Percentiles rank a stretch among this genome's conserved stretches.
Conservation (phyloP, 169 alveolate genomes). For the Eimeria tenella region DNA sequence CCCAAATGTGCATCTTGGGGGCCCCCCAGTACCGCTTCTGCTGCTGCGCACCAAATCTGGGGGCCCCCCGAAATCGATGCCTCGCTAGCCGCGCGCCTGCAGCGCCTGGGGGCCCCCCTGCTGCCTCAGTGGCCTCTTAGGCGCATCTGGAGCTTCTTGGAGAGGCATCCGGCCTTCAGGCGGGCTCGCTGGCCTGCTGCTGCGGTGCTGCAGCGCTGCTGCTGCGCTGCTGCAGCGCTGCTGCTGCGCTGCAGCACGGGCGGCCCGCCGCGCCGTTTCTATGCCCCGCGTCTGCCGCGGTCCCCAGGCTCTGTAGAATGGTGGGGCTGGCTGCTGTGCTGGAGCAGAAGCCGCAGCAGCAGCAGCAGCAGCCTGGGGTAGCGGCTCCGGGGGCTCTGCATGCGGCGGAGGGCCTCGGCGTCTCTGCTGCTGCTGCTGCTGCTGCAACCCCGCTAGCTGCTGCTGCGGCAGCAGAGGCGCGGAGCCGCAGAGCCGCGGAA, state of each 20-base stretch:
- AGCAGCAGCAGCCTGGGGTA: not conserved
- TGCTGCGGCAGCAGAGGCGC: no score
- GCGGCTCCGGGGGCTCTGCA: not conserved
- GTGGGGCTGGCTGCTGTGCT: slow-evolving; percentile 23
- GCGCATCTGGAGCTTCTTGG: no score
- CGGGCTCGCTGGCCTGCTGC: not conserved
- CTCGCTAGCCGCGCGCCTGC: not conserved
- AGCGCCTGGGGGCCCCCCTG: not conserved
- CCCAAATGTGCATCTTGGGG: not conserved
- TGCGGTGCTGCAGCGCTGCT: not conserved
- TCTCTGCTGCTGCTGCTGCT: not conserved
- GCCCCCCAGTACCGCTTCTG: not conserved
- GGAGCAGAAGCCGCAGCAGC: slow-evolving; percentile 13
- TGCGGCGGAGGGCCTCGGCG: slow-evolving; percentile 9
- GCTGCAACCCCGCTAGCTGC: not conserved
- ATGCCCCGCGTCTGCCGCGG: not conserved
- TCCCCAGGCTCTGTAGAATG: not conserved
- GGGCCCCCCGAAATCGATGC: not conserved
- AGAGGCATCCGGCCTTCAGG: not conserved
- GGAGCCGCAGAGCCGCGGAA: not conserved
- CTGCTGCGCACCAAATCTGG: not conserved
- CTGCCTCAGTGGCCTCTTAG: not conserved
- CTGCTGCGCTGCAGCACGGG: not conserved
- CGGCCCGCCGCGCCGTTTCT: not conserved
- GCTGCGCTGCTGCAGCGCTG: not conserved